Conservation (phyloP, 2,329 filamentous ascomycete species). For the Fusarium siculi region DNA sequence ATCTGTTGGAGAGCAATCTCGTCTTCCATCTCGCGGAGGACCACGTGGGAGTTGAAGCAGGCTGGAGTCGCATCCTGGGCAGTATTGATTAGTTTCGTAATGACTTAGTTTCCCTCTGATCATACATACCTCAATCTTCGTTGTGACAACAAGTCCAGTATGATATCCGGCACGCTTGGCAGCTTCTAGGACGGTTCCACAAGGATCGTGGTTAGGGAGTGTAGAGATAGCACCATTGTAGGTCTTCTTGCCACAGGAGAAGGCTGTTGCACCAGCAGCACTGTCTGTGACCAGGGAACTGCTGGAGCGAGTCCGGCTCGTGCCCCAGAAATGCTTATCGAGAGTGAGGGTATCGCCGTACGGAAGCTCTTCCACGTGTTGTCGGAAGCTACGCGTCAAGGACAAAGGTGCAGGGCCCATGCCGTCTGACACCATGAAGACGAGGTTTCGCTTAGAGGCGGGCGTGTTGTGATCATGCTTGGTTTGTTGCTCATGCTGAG, state of each 20-base stretch:
- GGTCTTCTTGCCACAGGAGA: conserved; percentile 91
- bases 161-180: conserved; percentile 91
- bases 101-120: background rate
- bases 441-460: conserved; percentile 84
- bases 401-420: conserved; percentile 95
- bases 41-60: conserved; percentile 91
- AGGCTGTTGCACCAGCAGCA: conserved; percentile 96
- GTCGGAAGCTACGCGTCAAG: conserved; percentile 86
- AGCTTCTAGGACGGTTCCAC: conserved; percentile 92
- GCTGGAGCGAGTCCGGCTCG: conserved; percentile 85
- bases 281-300: conserved; percentile 92
- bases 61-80: conserved; percentile 97
- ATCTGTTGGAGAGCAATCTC: conserved; percentile 93
- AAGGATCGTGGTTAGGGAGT: conserved; percentile 84
- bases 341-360: conserved; percentile 80
- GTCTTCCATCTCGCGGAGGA: conserved; percentile 83
- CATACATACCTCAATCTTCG: conserved; percentile 53
- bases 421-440: conserved; percentile 99
- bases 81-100: background rate
- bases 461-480: conserved; percentile 49
- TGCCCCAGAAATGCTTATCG: conserved; percentile 90
- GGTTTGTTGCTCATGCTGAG: conserved; percentile 75
- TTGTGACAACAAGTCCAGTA: conserved; percentile 95
- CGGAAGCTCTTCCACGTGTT: conserved; percentile 78
- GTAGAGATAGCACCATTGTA: conserved; percentile 98